phyloP scores from a whole-genome alignment of 495 filamentous ascomycete genomes.

The Penicillium odoratum region DNA sequence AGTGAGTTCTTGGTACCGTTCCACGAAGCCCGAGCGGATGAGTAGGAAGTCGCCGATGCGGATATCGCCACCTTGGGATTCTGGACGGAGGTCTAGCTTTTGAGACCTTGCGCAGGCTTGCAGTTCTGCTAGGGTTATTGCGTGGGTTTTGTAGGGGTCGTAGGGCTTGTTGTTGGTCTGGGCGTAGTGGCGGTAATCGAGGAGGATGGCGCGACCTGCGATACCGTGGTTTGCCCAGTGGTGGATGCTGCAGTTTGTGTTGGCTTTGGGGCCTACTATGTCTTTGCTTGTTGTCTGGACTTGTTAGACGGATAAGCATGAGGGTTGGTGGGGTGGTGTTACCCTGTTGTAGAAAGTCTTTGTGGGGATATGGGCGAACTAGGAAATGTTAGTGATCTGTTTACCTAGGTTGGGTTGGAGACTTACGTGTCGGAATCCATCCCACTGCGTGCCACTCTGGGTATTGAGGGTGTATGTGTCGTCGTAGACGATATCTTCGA shows the following conservation, averaged over 20 bases:
- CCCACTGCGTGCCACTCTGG: conserved; percentile 73
- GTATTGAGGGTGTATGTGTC: conserved; percentile 70
- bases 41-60: conserved; percentile 66
- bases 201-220: conserved; percentile 49
- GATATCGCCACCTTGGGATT: conserved; percentile 59
- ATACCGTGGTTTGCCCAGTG: conserved; percentile 48
- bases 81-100: conserved; percentile 42
- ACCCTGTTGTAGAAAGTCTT: conserved; percentile 55
- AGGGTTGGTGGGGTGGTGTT: background rate
- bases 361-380: conserved; percentile 45
- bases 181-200: conserved; percentile 50
- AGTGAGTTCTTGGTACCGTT: conserved; percentile 49
- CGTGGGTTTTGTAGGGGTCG: conserved; percentile 58
- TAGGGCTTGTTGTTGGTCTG: conserved; percentile 42
- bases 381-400: background rate
- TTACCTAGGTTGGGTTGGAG: background rate
- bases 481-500: conserved; percentile 49
- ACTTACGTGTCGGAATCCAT: conserved; percentile 64
- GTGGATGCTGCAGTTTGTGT: conserved; percentile 51
- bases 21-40: conserved; percentile 64
- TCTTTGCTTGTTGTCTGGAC: conserved; percentile 41
- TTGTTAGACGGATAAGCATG: background rate
- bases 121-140: conserved; percentile 60
- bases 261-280: conserved; percentile 46
- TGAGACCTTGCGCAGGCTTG: conserved; percentile 55